phyloP scores from a whole-genome alignment of 306 rosid species.

The Phaseolus lunatus region DNA sequence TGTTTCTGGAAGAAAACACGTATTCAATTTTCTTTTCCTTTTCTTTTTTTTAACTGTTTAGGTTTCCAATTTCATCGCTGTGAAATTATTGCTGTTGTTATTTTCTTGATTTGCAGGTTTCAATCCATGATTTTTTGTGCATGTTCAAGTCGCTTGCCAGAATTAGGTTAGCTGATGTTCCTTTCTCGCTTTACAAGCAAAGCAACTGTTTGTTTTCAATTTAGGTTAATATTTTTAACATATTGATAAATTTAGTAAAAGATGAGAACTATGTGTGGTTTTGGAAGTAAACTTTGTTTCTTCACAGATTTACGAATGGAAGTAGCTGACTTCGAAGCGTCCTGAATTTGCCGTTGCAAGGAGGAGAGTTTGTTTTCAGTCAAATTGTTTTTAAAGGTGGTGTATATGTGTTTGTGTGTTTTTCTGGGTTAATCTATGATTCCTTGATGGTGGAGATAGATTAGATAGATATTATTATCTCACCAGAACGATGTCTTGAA shows the following conservation, averaged over 20 bases:
- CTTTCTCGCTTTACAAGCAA: constrained; percentile 37
- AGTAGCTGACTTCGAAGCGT: constrained; percentile 36
- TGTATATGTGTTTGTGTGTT: constrained; percentile 28
- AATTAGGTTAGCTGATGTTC: constrained; percentile 42
- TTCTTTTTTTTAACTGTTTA: not conserved
- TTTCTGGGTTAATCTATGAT: constrained; percentile 45
- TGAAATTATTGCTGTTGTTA: not conserved
- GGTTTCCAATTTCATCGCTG: constrained; percentile 33
- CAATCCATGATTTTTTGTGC: constrained; percentile 7
- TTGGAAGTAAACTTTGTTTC: constrained; percentile 36
- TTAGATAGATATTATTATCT: constrained; percentile 69
- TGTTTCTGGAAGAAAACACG: not conserved
- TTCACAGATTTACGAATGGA: constrained; percentile 44
- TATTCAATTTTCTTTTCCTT: not conserved
- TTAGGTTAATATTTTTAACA: not conserved
- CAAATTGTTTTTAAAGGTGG: constrained; percentile 34
- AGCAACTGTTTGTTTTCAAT: not conserved
- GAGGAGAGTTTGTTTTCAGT: constrained; percentile 39
- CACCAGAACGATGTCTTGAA: constrained; percentile 58
- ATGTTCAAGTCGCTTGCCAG: not conserved
- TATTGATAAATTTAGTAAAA: not conserved
- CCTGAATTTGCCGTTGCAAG: constrained; percentile 33
- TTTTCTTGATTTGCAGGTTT: constrained; percentile 31
- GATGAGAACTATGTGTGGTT: constrained; percentile 32
- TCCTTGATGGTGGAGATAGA: constrained; percentile 54